Evolutionary conservation across 1,284 basidiomycete species (phyloP).

Genomic region (Ceratobasidium sp.): DNA sequence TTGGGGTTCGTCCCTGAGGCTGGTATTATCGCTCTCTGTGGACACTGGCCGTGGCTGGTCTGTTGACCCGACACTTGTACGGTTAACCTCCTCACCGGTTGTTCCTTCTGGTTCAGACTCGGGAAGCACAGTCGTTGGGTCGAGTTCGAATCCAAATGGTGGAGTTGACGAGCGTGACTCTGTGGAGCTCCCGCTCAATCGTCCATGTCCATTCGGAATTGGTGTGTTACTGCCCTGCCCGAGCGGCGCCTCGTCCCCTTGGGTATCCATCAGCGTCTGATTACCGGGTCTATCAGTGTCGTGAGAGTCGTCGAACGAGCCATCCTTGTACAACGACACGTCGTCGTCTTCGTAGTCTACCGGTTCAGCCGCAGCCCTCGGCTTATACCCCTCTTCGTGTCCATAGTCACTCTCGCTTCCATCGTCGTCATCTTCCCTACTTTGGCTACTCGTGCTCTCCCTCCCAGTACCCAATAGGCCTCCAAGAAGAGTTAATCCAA

Average conservation of each 20-base stretch:
- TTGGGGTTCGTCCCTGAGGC: too few species aligned
- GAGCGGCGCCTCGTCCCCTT: constrained; percentile 19
- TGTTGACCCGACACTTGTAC: not conserved
- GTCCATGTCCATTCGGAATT: constrained; percentile 16
- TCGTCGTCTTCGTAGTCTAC: constrained; percentile 19
- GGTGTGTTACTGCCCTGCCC: constrained; percentile 1
- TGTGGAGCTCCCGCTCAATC: constrained; percentile 13
- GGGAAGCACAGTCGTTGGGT: constrained; percentile 25
- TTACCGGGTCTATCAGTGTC: not conserved
- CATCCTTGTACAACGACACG: constrained; percentile 13
- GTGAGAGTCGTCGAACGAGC: constrained; percentile 7
- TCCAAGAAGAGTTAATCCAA: constrained; percentile 76
- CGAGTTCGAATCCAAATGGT: constrained; percentile 44
- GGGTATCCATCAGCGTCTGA: not conserved
- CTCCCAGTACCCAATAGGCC: constrained; percentile 59
- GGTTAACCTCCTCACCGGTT: not conserved
- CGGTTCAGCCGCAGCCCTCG: not conserved
- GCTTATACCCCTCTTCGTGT: not conserved
- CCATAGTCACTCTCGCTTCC: constrained; percentile 54
- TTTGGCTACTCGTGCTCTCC: constrained; percentile 52
- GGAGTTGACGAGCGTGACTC: constrained; percentile 35
- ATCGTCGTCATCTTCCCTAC: constrained; percentile 57
- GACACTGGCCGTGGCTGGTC: not conserved
- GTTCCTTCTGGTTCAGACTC: not conserved
- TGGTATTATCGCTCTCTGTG: too few species aligned